Evolutionary conservation across 2,329 filamentous ascomycete species (phyloP).

Genomic region (Gyromitra esculenta): DNA sequence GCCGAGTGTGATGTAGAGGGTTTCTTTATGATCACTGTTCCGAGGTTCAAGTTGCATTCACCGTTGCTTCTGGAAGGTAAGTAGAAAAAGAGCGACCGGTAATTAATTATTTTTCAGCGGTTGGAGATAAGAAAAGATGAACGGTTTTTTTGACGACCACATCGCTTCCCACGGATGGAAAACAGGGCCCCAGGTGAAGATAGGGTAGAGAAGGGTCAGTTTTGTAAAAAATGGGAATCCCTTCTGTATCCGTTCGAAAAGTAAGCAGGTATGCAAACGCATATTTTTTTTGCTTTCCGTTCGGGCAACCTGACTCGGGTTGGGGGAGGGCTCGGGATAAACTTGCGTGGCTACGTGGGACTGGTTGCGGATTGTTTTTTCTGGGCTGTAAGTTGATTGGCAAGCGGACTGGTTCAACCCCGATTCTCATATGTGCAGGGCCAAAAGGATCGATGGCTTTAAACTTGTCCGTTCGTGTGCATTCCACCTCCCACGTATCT

Average conservation of each 20-base stretch:
- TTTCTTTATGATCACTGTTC: conserved; percentile 11
- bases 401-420: conserved; percentile 30
- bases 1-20: conserved; percentile 24
- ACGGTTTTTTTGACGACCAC: conserved; percentile 29
- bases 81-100: conserved; percentile 23
- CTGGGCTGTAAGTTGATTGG: conserved; percentile 27
- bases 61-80: conserved; percentile 30
- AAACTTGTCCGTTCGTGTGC: conserved; percentile 28
- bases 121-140: conserved; percentile 29
- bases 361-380: conserved; percentile 16
- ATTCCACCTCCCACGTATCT: conserved; percentile 41
- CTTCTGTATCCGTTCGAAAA: conserved; percentile 13
- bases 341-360: conserved; percentile 45
- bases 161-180: conserved; percentile 30
- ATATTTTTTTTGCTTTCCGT: conserved; percentile 27
- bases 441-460: conserved; percentile 42
- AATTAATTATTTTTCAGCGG: conserved; percentile 18
- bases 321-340: conserved; percentile 30
- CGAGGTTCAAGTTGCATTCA: conserved; percentile 44
- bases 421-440: conserved; percentile 34
- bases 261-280: conserved; percentile 33
- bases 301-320: conserved; percentile 24
- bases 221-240: conserved; percentile 42
- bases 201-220: conserved; percentile 29
- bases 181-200: conserved; percentile 28